Evolutionary conservation across 1,284 basidiomycete genomes (phyloP).

Genomic region (Crucibulum cyathiforme): DNA sequence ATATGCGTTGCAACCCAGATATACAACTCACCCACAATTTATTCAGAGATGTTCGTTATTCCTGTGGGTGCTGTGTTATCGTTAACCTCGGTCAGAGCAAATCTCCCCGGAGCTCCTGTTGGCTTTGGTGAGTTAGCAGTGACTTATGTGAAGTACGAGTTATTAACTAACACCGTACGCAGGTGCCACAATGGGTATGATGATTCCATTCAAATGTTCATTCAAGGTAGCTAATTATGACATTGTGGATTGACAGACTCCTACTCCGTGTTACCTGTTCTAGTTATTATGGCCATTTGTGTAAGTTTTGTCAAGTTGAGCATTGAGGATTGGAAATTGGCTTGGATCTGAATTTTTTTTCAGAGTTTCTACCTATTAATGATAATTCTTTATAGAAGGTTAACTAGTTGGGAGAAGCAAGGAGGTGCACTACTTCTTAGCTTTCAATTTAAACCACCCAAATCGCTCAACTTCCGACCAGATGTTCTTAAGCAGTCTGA

Average conservation of each 20-base stretch:
- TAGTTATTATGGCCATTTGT: slow-evolving; percentile 18
- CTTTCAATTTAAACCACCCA: too few species aligned
- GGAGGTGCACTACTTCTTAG: too few species aligned
- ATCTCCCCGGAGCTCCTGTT: slow-evolving; percentile 18
- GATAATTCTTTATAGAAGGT: too few species aligned
- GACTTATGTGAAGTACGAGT: not conserved
- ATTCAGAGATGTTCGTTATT: slow-evolving; percentile 22
- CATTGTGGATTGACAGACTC: slow-evolving; percentile 9
- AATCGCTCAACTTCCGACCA: too few species aligned
- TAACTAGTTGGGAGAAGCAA: too few species aligned
- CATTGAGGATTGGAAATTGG: too few species aligned
- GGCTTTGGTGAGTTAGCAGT: slow-evolving; percentile 18
- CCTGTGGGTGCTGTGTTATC: slow-evolving; percentile 22
- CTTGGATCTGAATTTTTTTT: too few species aligned
- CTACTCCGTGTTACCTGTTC: slow-evolving; percentile 19
- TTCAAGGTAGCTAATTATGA: not conserved
- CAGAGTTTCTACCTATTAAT: too few species aligned
- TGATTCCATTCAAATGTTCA: not conserved
- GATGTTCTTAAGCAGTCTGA: too few species aligned
- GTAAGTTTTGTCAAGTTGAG: slow-evolving; percentile 1
- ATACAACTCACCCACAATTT: slow-evolving; percentile 10
- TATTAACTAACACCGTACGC: not conserved
- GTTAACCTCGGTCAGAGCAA: slow-evolving; percentile 17
- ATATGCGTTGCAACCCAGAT: slow-evolving; percentile 7
- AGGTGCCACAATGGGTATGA: slow-evolving; percentile 12